These are phyloP conservation scores for Achaetomium macrosporum DNA, from an alignment of 2,329 filamentous ascomycete genomes.

Conservation along the genomic window DNA sequence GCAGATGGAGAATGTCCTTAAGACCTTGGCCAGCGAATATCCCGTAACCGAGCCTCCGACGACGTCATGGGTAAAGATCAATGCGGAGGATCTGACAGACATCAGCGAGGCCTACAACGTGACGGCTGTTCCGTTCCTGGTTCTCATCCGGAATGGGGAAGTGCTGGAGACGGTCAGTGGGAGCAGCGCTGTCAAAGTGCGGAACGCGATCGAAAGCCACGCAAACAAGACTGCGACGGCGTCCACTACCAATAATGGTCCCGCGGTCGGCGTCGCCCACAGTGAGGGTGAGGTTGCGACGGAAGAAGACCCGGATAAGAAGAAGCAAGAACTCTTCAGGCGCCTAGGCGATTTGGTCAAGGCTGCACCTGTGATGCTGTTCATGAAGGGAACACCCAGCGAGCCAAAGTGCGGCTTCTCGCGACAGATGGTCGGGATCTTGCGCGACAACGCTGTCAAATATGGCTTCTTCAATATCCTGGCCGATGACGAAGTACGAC, in stretches of 20 bases:
- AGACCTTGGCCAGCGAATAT: conserved; percentile 81
- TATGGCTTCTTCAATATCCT: conserved; percentile 99
- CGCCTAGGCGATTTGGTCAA: conserved; percentile 80
- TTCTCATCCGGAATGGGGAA: conserved; percentile 69
- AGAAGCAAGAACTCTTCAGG: conserved; percentile 79
- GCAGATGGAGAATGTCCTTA: conserved; percentile 84
- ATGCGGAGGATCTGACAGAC: conserved; percentile 90
- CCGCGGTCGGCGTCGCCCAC: conserved; percentile 35
- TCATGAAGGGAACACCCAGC: conserved; percentile 99
- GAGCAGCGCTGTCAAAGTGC: conserved; percentile 80
- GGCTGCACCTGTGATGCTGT: conserved; percentile 95
- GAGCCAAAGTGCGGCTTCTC: conserved; percentile 95
- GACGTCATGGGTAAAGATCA: conserved; percentile 81
- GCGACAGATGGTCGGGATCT: conserved; percentile 75
- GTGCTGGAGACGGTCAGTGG: conserved; percentile 83
- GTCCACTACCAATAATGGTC: conserved; percentile 31
- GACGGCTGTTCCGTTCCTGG: conserved; percentile 86
- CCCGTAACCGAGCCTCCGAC: conserved; percentile 58
- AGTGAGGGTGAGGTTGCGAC: conserved; percentile 35
- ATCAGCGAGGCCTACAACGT: conserved; percentile 91
- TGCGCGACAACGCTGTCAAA: conserved; percentile 85
- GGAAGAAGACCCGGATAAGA: conserved; percentile 46
- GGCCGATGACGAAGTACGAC: conserved; percentile 92
- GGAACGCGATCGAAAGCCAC: conserved; percentile 78
- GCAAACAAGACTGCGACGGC: conserved; percentile 43